phyloP scores from a whole-genome alignment of 2,329 filamentous ascomycete species.

The Hysterium pulicare region DNA sequence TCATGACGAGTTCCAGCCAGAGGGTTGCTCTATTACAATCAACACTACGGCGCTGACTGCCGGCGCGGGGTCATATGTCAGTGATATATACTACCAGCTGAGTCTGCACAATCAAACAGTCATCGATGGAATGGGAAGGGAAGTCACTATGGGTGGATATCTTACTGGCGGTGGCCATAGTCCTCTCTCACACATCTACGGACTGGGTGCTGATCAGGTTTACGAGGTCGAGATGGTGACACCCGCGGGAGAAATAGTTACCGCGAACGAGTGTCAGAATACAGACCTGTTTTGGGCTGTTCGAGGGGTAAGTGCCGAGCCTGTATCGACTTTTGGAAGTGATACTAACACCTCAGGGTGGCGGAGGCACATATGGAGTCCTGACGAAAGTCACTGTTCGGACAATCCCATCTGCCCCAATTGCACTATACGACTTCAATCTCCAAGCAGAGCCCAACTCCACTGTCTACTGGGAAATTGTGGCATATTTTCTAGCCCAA shows the following conservation, averaged over 20 bases:
- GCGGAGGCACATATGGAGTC: conserved; percentile 12
- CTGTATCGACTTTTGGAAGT: not conserved
- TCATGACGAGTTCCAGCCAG: conserved; percentile 7
- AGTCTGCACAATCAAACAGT: conserved; percentile 3
- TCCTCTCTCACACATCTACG: conserved; percentile 9
- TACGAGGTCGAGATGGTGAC: conserved; percentile 35
- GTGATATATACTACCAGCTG: conserved; percentile 10
- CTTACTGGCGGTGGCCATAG: conserved; percentile 8
- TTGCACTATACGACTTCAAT: not conserved
- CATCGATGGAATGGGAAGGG: conserved; percentile 11
- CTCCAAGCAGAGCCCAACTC: not conserved
- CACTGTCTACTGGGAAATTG: not conserved
- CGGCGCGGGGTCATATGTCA: conserved; percentile 10
- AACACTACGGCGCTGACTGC: conserved; percentile 7
- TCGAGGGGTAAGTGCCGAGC: conserved; percentile 19
- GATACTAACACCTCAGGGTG: conserved; percentile 2
- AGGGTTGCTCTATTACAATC: conserved; percentile 3
- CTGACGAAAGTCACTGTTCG: conserved; percentile 16
- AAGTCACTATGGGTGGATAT: conserved; percentile 6
- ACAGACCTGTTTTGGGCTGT: conserved; percentile 34
- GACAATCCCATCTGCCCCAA: conserved; percentile 34
- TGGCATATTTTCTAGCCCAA: conserved; percentile 1
- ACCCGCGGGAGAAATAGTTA: conserved; percentile 29
- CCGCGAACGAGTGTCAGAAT: conserved; percentile 31
- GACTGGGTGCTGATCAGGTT: conserved; percentile 35